phyloP scores from a whole-genome alignment of 768 basidiomycete genomes.

The Tephrocybe sp. region DNA sequence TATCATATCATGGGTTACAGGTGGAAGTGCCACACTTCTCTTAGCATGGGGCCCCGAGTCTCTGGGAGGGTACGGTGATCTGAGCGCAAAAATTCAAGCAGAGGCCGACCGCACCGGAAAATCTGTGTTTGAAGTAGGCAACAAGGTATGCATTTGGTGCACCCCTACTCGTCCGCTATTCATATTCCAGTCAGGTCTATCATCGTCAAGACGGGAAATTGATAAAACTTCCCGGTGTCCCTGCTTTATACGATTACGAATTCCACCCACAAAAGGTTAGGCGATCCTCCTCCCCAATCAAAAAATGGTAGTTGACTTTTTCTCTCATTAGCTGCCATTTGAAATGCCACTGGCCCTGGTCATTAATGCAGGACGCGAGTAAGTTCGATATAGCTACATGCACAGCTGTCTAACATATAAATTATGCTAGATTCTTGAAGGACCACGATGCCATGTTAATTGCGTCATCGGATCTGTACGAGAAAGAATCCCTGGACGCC shows the following conservation, averaged over 20 bases:
- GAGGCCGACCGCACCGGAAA: slow-evolving; percentile 13
- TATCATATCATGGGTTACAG: slow-evolving; percentile 15
- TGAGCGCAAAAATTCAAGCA: slow-evolving; percentile 12
- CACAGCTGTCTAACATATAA: background rate
- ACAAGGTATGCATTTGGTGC: slow-evolving; percentile 12
- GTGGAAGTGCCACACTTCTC: slow-evolving; percentile 8
- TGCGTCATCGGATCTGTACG: slow-evolving; percentile 16
- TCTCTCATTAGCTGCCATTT: slow-evolving; percentile 2
- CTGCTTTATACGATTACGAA: slow-evolving; percentile 23
- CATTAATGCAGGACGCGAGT: slow-evolving; percentile 5
- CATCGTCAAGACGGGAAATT: slow-evolving; percentile 16
- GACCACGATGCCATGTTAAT: slow-evolving; percentile 16
- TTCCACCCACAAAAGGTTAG: slow-evolving; percentile 18
- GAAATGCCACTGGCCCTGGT: background rate
- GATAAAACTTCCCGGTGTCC: slow-evolving; percentile 21
- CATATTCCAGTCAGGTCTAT: slow-evolving; percentile 14
- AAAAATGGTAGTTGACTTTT: background rate
- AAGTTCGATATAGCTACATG: background rate
- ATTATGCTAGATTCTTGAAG: slow-evolving; percentile 1
- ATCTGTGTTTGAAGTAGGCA: slow-evolving; percentile 11
- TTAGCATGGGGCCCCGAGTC: slow-evolving; percentile 19
- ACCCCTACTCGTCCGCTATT: background rate
- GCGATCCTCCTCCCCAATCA: background rate
- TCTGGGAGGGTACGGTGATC: slow-evolving; percentile 19
- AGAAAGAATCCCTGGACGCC: slow-evolving; percentile 15